Conservation (phyloP, 108 stramenopile genomes). For the Pinguiococcus pyrenoidosus region DNA sequence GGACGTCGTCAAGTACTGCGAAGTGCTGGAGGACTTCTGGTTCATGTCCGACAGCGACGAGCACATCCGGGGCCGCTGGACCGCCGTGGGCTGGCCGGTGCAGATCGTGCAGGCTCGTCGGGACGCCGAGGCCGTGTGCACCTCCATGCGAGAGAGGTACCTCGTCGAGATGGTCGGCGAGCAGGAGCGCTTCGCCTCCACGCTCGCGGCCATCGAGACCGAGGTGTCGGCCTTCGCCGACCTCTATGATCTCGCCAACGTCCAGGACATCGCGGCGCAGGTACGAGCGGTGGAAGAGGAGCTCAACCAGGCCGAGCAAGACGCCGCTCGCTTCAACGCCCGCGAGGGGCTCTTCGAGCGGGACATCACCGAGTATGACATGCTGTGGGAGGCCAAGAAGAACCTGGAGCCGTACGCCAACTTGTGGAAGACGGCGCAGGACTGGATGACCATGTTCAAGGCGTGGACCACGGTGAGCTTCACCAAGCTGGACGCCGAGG, state of each 20-base stretch:
- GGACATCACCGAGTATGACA: conserved; percentile 45
- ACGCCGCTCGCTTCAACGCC: conserved; percentile 39
- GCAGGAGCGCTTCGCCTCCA: conserved; percentile 39
- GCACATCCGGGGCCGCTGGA: conserved; percentile 34
- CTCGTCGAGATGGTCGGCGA: conserved; percentile 36
- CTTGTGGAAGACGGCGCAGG: conserved; percentile 40
- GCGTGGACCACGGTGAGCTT: conserved; percentile 30
- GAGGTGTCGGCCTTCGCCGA: conserved; percentile 20
- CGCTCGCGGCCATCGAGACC: conserved; percentile 22
- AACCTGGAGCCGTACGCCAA: conserved; percentile 44
- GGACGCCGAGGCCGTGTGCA: conserved; percentile 16
- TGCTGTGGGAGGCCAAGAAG: conserved; percentile 27
- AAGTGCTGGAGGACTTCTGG: conserved; percentile 20
- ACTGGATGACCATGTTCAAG: conserved; percentile 29
- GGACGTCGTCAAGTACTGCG: conserved; percentile 30
- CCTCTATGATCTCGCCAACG: conserved; percentile 23
- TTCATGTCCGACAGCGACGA: conserved; percentile 9
- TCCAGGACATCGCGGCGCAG: conserved; percentile 22
- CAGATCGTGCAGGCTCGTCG: conserved; percentile 24
- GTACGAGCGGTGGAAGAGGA: no score
- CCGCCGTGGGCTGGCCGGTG: conserved; percentile 27
- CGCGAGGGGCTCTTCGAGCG: conserved; percentile 44
- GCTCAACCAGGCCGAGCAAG: conserved; percentile 11
- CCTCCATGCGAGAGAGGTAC: conserved; percentile 11
- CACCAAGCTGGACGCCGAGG: conserved; percentile 33